phyloP scores from a whole-genome alignment of 2,329 filamentous ascomycete species.

The Fusarium coffeatum region DNA sequence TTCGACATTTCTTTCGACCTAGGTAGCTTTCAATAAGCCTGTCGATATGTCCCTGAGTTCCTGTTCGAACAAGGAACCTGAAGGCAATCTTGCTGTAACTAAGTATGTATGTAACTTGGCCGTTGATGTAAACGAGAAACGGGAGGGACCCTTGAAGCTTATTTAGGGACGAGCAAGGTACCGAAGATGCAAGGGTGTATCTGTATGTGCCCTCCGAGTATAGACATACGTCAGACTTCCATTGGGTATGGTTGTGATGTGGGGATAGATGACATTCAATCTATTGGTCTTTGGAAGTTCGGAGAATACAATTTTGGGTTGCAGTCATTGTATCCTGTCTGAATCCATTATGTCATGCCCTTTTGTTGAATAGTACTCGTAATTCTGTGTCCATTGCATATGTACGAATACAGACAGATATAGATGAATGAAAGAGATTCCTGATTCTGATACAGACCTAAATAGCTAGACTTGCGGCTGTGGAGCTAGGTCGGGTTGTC shows the following conservation, averaged over 20 bases:
- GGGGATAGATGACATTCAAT: not conserved
- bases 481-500: constrained; percentile 29
- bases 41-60: not conserved
- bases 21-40: not conserved
- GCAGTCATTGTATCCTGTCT: not conserved
- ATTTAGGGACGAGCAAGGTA: not conserved
- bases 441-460: constrained; percentile 4
- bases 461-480: not conserved
- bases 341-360: not conserved
- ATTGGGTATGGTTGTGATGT: not conserved
- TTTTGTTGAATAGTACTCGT: not conserved
- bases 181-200: not conserved
- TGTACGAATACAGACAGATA: not conserved
- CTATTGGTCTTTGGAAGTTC: not conserved
- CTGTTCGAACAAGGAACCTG: not conserved
- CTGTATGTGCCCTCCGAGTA: not conserved
- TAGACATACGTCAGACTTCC: not conserved
- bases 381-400: not conserved
- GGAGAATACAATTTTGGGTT: not conserved
- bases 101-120: not conserved
- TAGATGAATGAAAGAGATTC: not conserved
- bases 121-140: not conserved
- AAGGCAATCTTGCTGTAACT: not conserved
- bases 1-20: not conserved
- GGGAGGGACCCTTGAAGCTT: not conserved